Base-by-base conservation (phyloP, 306 rosid genomes). In the Trifolium pratense region DNA sequence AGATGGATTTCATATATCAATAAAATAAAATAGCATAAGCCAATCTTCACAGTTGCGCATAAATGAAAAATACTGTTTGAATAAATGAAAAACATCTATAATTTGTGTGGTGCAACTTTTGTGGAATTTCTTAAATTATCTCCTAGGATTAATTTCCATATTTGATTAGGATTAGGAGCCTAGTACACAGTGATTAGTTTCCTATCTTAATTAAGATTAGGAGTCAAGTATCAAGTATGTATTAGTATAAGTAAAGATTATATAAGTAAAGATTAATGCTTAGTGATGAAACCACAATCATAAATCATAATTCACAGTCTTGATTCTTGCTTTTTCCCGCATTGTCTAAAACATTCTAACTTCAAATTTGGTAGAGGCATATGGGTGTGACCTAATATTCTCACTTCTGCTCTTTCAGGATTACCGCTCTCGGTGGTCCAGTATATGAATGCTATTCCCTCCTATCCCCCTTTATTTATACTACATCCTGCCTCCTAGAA, bases 1-100 rank as follows among this genome's bases (percentile, higher is more conserved):
- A 14, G 43, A 52, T 25, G 31, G 64, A 70, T 51, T 70, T 53
- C 48, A 70, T 15, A 21, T 17, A 75, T 21, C 16, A 32, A 61
- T 68, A 12, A 45, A 17, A 73, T 12, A 60, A 74, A 68, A 29
- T 58, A 16, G 58, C 51, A 74, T 51, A 61, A 23, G 26, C 39
- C 40, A 74, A 67, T 74, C 60, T 15, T 40, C 71, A 80, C 32
- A 58, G 26, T 13, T 2, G 73, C 57, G 62, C n/a, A 60, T 51
- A 49, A 34, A 6, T 32, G 36, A 32, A 32, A 32, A 32, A 32
- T 32, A 2, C 36, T 32, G 36, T 32, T 32, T 32, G 36, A 32
- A 34, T 34, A 34, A 56, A 23, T 23, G 20, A 23, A 23, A 56
- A 56, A 21, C 32, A 23, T 56, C 32, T 56, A 56, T 5, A 25